A percentile compares a stretch with the other conserved stretches of the same genome.
Conservation (phyloP, 2,329 filamentous ascomycete genomes). For the Alternaria arborescens region DNA sequence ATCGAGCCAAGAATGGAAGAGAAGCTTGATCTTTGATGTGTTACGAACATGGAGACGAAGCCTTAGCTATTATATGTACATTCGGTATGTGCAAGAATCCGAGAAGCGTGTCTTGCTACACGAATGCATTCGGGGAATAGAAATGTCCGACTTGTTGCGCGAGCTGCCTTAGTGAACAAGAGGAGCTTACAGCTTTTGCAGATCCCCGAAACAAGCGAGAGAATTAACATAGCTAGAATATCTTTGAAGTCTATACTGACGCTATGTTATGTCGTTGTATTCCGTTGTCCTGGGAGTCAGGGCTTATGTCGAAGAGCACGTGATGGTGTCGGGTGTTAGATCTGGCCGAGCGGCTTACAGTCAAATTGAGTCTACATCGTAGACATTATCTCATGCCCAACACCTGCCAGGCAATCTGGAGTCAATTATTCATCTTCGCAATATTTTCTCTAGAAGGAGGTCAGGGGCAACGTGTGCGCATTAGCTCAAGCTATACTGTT, state of each 20-base stretch:
- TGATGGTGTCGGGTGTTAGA: constrained; percentile 13
- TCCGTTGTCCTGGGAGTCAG: not conserved
- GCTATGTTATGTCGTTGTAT: not conserved
- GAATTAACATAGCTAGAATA: not conserved
- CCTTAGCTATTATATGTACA: not conserved
- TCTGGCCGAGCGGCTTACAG: constrained; percentile 6
- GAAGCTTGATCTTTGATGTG: not conserved
- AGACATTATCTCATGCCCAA: not conserved
- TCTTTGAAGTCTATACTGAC: not conserved
- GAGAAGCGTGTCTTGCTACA: not conserved
- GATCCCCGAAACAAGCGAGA: not conserved
- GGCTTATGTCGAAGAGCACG: not conserved
- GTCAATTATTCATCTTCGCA: not conserved
- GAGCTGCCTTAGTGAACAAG: not conserved
- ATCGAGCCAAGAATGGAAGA: not conserved
- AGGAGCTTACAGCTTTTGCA: not conserved
- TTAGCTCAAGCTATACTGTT: not conserved
- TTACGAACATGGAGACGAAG: not conserved
- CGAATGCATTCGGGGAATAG: constrained; percentile 10
- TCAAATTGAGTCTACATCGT: not conserved
- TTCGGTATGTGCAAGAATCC: not conserved
- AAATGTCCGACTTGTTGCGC: not conserved
- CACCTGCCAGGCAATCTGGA: not conserved
- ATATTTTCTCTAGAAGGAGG: not conserved
- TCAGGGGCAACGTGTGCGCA: not conserved